Evolutionary conservation across 257 asterid genomes (phyloP).

Genomic region (Solanum chiquidenum): DNA sequence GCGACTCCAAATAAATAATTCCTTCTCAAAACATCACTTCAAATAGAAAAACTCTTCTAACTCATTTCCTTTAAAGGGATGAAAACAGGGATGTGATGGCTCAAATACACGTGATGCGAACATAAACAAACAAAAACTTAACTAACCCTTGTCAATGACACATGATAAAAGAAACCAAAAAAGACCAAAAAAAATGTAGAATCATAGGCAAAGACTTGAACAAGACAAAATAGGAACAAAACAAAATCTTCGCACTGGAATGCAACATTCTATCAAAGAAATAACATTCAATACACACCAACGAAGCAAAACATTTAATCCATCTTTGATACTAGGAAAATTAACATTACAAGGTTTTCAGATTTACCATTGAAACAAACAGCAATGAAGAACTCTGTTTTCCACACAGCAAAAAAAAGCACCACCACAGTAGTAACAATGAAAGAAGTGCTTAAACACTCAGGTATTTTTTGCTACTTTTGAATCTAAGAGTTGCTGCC

Average conservation of each 20-base stretch:
- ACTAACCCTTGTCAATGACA: neutral
- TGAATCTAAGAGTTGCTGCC: neutral
- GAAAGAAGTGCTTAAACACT: neutral
- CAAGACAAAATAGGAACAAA: neutral
- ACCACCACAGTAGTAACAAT: neutral
- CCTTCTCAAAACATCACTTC: neutral
- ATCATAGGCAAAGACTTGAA: neutral
- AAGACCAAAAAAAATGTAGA: neutral
- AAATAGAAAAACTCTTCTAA: neutral
- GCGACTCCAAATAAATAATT: neutral
- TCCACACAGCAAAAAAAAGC: neutral
- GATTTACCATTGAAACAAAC: neutral
- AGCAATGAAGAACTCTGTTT: neutral
- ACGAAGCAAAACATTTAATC: neutral
- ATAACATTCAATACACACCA: neutral
- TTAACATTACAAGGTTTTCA: neutral
- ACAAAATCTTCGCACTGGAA: neutral
- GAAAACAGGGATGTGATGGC: neutral
- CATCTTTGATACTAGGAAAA: neutral
- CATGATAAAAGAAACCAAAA: neutral
- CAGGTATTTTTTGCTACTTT: neutral
- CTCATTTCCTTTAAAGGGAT: neutral
- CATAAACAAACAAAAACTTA: neutral
- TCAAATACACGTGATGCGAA: neutral
- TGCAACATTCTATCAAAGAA: neutral